These are phyloP conservation scores for Tuber brumale DNA, from an alignment of 495 filamentous ascomycete species.

Conservation along the genomic window DNA sequence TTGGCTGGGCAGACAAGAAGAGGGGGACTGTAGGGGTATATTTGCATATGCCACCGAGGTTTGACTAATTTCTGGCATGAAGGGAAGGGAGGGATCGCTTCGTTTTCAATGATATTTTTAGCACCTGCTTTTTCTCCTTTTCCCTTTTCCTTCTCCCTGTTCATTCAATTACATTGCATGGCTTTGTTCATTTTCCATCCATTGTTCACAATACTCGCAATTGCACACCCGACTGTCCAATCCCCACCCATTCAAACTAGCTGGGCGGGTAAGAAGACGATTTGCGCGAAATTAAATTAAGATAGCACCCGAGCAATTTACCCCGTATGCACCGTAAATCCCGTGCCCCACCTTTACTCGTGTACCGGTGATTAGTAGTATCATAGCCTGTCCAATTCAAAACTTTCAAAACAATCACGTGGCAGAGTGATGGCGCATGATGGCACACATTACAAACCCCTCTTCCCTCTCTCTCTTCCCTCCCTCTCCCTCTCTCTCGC, in stretches of 20 bases:
- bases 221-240: background rate
- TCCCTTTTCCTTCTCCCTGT: background rate
- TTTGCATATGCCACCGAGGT: background rate
- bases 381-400: background rate
- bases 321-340: background rate
- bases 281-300: background rate
- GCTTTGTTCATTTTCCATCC: background rate
- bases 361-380: no score
- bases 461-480: background rate
- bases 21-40: background rate
- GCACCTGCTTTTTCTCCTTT: background rate
- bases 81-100: background rate
- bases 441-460: background rate
- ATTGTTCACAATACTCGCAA: background rate
- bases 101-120: background rate
- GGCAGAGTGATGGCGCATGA: background rate
- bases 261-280: background rate
- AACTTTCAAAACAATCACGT: constrained; percentile 1
- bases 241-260: background rate
- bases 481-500: background rate
- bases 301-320: constrained; percentile 1
- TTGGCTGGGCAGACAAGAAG: background rate
- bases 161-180: background rate
- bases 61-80: background rate
- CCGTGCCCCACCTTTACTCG: background rate